Conservation (phyloP, 352 stramenopile species). For the Globisporangium barbulae region DNA sequence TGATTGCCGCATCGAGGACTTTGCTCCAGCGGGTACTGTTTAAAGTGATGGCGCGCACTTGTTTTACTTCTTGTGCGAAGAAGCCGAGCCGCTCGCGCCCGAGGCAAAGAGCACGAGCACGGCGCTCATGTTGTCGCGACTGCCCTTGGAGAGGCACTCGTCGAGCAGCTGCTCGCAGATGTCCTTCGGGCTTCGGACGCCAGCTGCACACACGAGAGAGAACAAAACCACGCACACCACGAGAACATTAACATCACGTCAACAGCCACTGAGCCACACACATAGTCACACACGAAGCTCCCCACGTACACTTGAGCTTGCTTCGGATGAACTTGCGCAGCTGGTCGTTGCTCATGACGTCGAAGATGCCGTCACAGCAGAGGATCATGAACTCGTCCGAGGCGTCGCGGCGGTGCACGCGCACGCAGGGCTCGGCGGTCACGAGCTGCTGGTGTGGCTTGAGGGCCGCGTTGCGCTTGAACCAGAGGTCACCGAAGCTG, state of each 20-base stretch:
- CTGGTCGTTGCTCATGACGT: conserved; percentile 95
- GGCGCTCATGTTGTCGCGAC: conserved; percentile 87
- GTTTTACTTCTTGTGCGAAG: conserved; percentile 14
- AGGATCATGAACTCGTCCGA: conserved; percentile 92
- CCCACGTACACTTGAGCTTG: conserved; percentile 54
- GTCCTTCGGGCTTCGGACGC: conserved; percentile 45
- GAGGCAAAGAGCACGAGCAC: conserved; percentile 75
- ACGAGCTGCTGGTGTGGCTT: conserved; percentile 85
- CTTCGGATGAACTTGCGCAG: conserved; percentile 86
- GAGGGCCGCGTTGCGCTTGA: conserved; percentile 78
- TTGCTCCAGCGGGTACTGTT: not conserved
- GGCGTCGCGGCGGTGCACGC: conserved; percentile 60
- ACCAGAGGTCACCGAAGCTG: conserved; percentile 88
- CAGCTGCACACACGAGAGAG: conserved; percentile 7
- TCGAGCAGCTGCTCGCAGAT: conserved; percentile 79
- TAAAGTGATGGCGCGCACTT: not conserved
- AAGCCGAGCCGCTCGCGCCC: conserved; percentile 22
- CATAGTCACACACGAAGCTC: not conserved
- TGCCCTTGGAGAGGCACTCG: conserved; percentile 78
- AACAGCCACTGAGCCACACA: not conserved
- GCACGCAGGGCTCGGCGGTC: conserved; percentile 79
- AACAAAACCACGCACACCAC: not conserved
- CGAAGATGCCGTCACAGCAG: conserved; percentile 93
- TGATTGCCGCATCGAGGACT: not conserved
- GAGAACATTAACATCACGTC: not conserved